phyloP scores from a whole-genome alignment of 345 rosid genomes.

The Salix udensis region DNA sequence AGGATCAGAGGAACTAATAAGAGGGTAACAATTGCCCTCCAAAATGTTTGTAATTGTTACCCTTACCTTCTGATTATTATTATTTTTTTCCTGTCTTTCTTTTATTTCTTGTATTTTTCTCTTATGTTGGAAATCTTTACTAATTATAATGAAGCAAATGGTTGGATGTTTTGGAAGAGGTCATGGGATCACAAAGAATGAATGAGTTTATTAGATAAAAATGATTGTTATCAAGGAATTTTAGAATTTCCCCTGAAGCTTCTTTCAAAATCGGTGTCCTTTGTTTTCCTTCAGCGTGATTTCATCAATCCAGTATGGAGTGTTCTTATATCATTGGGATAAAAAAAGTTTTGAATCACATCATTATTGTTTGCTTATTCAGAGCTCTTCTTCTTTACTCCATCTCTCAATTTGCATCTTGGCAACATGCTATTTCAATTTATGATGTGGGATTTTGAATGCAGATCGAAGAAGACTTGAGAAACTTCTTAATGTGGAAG shows the following conservation, averaged over 20 bases:
- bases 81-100: neutral
- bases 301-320: neutral
- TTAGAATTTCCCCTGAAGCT: neutral
- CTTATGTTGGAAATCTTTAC: neutral
- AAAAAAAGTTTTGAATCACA: neutral
- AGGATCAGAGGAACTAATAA: too few relatives aligned
- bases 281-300: neutral
- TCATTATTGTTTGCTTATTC: constrained; percentile 1
- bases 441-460: constrained; percentile 1
- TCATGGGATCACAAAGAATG: neutral
- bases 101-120: neutral
- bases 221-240: neutral
- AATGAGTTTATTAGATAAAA: neutral
- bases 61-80: neutral
- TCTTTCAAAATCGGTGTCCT: neutral
- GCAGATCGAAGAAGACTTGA: constrained; percentile 71
- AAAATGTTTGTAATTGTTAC: too few relatives aligned
- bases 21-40: neutral
- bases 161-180: neutral
- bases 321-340: neutral
- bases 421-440: constrained; percentile 7
- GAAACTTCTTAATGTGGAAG: constrained; percentile 54
- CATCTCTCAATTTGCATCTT: neutral
- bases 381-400: neutral
- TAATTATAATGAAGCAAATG: too few relatives aligned